Percentiles rank a stretch among this genome's conserved stretches.
Evolutionary conservation across 2,329 filamentous ascomycete species (phyloP).

Genomic region (Calonectria fujianensis): DNA sequence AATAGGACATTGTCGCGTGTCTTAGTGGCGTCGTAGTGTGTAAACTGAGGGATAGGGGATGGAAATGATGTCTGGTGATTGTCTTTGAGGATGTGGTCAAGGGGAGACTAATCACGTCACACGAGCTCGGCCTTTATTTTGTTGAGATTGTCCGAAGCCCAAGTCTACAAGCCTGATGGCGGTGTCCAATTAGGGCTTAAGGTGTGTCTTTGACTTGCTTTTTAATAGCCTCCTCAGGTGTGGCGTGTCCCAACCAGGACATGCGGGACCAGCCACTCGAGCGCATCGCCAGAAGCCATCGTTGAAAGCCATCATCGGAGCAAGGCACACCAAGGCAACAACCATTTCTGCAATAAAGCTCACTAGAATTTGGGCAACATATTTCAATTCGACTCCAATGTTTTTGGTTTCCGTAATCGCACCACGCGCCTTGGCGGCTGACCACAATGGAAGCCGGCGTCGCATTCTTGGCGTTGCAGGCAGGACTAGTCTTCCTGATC

Average conservation of each 20-base stretch:
- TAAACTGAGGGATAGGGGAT: background rate
- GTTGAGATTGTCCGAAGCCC: background rate
- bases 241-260: background rate
- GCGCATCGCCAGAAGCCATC: background rate
- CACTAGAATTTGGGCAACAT: background rate
- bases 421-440: background rate
- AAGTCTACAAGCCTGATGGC: background rate
- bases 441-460: background rate
- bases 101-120: background rate
- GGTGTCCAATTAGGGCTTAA: background rate
- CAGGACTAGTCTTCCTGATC: background rate
- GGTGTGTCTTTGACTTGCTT: background rate
- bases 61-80: background rate
- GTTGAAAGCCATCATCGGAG: too few relatives aligned
- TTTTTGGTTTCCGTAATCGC: background rate
- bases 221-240: background rate
- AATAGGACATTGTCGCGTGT: background rate
- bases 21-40: background rate
- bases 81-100: background rate
- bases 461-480: background rate
- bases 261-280: background rate
- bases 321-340: background rate
- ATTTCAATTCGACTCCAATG: background rate
- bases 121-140: background rate
- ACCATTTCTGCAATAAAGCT: background rate